A percentile compares a stretch with the other conserved stretches of the same genome.
These are phyloP conservation scores for Fistulinella prunicolor DNA, from an alignment of 768 basidiomycete genomes.

Conservation along the genomic window DNA sequence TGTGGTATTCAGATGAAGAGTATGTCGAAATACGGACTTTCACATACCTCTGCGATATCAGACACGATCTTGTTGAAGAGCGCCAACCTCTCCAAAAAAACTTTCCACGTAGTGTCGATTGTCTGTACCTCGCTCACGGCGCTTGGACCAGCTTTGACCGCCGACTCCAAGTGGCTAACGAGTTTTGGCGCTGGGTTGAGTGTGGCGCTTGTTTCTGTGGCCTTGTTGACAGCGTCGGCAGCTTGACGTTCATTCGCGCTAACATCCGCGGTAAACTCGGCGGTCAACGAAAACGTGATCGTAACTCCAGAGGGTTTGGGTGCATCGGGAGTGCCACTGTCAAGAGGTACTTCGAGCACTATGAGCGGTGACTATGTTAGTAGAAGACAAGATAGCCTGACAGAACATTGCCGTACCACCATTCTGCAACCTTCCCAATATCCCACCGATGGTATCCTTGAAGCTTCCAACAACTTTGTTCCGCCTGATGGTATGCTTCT, in stretches of 20 bases:
- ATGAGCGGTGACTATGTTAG: no score
- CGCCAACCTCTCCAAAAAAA: not conserved
- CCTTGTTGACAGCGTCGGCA: not conserved
- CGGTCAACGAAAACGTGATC: no score
- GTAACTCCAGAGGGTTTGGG: not conserved
- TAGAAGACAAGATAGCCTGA: no score
- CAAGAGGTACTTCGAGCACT: conserved; percentile 1
- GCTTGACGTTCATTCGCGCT: not conserved
- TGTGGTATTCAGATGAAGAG: not conserved
- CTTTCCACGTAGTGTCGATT: not conserved
- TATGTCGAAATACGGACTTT: not conserved
- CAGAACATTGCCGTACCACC: no score
- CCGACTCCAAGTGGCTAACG: not conserved
- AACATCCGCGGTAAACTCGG: no score
- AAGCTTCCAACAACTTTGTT: not conserved
- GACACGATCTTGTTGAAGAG: not conserved
- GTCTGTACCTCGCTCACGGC: not conserved
- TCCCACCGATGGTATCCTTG: no score
- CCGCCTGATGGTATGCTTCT: not conserved
- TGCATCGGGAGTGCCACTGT: not conserved
- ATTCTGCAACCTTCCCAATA: no score
- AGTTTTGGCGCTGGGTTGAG: not conserved
- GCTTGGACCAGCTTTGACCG: not conserved
- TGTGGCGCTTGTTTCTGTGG: not conserved
- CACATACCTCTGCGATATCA: no score